These are phyloP conservation scores for Carpinus viminea DNA, from an alignment of 306 rosid species.

Conservation along the genomic window DNA sequence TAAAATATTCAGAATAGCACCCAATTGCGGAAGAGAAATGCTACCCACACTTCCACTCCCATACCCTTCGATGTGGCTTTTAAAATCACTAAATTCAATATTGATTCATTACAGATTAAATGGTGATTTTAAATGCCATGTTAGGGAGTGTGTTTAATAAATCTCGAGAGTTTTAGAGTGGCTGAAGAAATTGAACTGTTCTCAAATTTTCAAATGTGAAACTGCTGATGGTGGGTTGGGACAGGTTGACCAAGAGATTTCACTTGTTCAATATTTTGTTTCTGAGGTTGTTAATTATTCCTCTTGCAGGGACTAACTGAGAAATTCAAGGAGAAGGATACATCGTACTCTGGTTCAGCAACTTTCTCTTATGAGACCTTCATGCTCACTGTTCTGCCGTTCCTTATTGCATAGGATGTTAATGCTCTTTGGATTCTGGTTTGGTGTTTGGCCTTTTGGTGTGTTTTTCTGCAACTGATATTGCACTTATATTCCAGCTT, in stretches of 20 bases:
- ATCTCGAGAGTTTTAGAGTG: not conserved
- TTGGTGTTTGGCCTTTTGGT: not conserved
- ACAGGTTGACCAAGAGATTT: not conserved
- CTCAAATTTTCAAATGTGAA: not conserved
- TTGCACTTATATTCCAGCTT: not conserved
- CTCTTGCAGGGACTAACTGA: conserved; percentile 83
- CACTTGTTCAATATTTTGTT: not conserved
- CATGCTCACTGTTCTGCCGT: conserved; percentile 94
- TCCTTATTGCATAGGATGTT: conserved; percentile 63
- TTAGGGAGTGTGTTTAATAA: not conserved
- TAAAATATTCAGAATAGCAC: not conserved
- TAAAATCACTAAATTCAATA: too few species aligned
- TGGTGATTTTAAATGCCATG: too few species aligned
- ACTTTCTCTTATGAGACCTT: conserved; percentile 80
- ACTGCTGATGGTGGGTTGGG: not conserved
- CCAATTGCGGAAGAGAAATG: not conserved
- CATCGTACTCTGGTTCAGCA: conserved; percentile 63
- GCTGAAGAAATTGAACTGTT: not conserved
- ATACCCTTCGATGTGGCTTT: too few species aligned
- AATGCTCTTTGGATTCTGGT: not conserved
- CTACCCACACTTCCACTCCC: too few species aligned
- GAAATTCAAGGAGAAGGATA: conserved; percentile 93
- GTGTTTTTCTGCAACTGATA: not conserved
- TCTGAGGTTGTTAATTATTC: conserved; percentile 3
- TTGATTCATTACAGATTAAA: too few species aligned